Evolutionary conservation across 2,329 filamentous ascomycete genomes (phyloP).

Genomic region (Leptosphaerulina australis): DNA sequence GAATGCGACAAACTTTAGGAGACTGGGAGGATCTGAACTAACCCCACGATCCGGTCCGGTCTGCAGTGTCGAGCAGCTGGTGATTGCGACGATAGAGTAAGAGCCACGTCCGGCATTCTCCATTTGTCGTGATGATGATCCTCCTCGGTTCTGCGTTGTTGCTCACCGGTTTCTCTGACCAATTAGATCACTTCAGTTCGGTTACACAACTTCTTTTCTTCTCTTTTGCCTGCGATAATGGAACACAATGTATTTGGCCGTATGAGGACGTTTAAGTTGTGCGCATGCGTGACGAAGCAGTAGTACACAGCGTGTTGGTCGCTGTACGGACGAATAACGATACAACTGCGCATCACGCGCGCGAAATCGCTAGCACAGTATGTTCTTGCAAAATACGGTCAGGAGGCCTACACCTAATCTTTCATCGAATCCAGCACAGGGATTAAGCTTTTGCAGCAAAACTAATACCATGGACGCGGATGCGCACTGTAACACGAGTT

Average conservation of each 20-base stretch:
- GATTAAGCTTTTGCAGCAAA: background rate
- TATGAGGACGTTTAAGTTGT: slow-evolving; percentile 3
- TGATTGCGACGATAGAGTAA: background rate
- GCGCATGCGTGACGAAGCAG: slow-evolving; percentile 3
- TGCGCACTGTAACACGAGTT: slow-evolving; percentile 13
- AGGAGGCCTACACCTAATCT: slow-evolving; percentile 2
- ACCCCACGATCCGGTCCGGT: too few relatives aligned
- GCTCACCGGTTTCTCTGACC: slow-evolving; percentile 18
- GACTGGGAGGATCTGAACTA: too few relatives aligned
- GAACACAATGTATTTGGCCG: slow-evolving; percentile 13
- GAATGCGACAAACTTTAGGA: too few relatives aligned
- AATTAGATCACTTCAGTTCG: slow-evolving; percentile 14
- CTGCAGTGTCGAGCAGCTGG: too few relatives aligned
- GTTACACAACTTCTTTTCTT: slow-evolving; percentile 14
- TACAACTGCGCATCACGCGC: slow-evolving; percentile 12
- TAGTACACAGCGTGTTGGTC: background rate
- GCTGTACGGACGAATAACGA: slow-evolving; percentile 3
- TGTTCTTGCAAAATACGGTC: background rate
- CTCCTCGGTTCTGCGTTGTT: slow-evolving; percentile 9
- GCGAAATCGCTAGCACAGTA: slow-evolving; percentile 8
- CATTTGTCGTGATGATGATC: slow-evolving; percentile 11
- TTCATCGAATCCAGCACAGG: slow-evolving; percentile 1
- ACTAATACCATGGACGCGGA: background rate
- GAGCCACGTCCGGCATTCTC: background rate
- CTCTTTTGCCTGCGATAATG: slow-evolving; percentile 8